These are phyloP conservation scores for Linnemannia hyalina DNA, from an alignment of 192 early-diverging fungal species.

Conservation along the genomic window DNA sequence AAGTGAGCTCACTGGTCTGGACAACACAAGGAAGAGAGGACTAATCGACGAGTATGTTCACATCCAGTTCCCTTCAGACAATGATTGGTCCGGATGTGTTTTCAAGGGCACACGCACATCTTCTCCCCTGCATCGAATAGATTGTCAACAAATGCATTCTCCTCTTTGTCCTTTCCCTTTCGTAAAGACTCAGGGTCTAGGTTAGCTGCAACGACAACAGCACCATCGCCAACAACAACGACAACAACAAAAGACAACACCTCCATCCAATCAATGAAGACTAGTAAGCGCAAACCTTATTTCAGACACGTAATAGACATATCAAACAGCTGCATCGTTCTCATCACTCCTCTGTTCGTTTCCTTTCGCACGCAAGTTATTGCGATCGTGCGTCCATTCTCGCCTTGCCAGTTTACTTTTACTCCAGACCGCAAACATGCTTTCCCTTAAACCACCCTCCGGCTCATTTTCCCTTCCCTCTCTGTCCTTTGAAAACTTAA, in stretches of 20 bases:
- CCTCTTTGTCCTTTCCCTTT: not conserved
- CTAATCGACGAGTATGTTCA: not conserved
- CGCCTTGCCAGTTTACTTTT: not conserved
- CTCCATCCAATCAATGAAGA: not conserved
- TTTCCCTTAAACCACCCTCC: not conserved
- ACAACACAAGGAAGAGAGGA: not conserved
- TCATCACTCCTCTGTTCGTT: not conserved
- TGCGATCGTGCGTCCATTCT: not conserved
- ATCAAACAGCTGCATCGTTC: not conserved
- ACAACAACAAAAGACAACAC: not conserved
- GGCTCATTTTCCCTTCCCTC: not conserved
- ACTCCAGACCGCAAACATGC: not conserved
- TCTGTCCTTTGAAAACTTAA: not conserved
- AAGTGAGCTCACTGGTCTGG: not conserved
- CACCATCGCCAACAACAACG: not conserved
- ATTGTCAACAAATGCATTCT: not conserved
- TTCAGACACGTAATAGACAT: not conserved
- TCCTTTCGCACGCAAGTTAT: not conserved
- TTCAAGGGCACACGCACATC: not conserved
- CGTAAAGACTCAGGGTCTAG: not conserved
- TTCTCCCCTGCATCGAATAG: not conserved
- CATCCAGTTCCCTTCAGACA: not conserved
- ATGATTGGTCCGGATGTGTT: not conserved
- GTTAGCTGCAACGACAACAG: not conserved
- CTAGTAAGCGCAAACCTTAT: not conserved